Base-by-base conservation (phyloP, 805 yeast genomes). In the Lachancea thermotolerans region DNA sequence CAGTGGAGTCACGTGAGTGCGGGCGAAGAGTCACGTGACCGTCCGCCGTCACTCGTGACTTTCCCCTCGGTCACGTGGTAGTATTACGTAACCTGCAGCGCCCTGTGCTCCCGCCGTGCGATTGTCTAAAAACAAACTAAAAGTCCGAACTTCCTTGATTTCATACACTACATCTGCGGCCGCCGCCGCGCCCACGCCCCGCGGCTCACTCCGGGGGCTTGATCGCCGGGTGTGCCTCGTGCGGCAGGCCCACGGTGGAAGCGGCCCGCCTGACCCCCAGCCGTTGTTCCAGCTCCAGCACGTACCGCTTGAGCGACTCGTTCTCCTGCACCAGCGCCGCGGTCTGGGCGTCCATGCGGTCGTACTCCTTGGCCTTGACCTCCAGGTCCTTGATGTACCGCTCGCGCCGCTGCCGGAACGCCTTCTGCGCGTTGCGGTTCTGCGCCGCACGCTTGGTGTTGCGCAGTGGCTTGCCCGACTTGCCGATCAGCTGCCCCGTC, bases 371-470 rank as follows among this genome's bases (percentile, higher is more conserved):
- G 10, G 85, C 85, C 58, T 81, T 80, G 32, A 70, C 64, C 66
- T 90, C 96, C 46, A 90, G 71, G 40, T 87, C 91, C 63, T 81
- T 83, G 52, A 90, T 79, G 57, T 87, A 82, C 47, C 78, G 75
- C 57, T 89, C 95, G 60, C 85, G 82, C 49, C 96, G 75, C 60
- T 80, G 81, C 59, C 97, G 76, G 67, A 89, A 90, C 8, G 96
- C 95, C 54, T 86, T 78, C 67, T 90, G 97, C 4, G 97, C 96
- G 49, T 79, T 81, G 58, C 97, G 73, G 69, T 90, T 90, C 66
- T 90, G 97, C 8, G 83, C 89, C 1, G 96, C 96, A 51, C 97
- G 78, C 64, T 86, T 87, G 35, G 93, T 78, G 46, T 73, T 75
- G 18, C 58, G 48, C 37, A 59, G 41, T 8, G 53, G 48, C 46